Evolutionary conservation across 208 protist genomes (phyloP).

Genomic region (Trypanosomatidae sp.): DNA sequence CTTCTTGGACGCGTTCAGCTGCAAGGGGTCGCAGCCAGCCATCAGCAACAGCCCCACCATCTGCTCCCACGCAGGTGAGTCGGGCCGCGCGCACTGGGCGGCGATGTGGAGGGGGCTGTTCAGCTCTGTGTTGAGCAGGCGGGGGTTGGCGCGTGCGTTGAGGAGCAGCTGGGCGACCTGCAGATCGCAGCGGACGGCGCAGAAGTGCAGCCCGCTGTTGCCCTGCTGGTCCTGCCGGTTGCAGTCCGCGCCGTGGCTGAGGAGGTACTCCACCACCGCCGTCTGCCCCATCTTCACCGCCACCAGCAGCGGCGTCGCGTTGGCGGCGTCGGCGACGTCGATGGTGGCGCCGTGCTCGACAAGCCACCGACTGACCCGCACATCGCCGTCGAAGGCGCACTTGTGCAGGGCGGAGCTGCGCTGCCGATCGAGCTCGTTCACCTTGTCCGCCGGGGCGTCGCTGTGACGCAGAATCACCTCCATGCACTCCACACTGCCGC

Average conservation of each 20-base stretch:
- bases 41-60: constrained; percentile 70
- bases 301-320: constrained; percentile 83
- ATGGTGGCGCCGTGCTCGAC: constrained; percentile 87
- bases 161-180: constrained; percentile 79
- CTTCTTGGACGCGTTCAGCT: constrained; percentile 82
- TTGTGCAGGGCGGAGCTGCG: constrained; percentile 87
- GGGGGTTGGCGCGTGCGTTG: constrained; percentile 47
- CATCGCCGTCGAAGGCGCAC: constrained; percentile 89
- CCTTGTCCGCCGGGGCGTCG: constrained; percentile 56
- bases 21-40: constrained; percentile 64
- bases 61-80: constrained; percentile 85
- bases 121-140: constrained; percentile 71
- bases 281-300: constrained; percentile 90
- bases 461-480: constrained; percentile 78
- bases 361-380: constrained; percentile 85
- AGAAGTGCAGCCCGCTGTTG: constrained; percentile 88
- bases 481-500: constrained; percentile 91
- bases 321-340: constrained; percentile 64
- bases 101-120: constrained; percentile 86
- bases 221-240: constrained; percentile 73
- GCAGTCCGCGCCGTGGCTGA: constrained; percentile 64
- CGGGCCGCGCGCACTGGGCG: constrained; percentile 66
- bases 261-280: constrained; percentile 76
- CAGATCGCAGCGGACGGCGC: constrained; percentile 83
- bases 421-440: constrained; percentile 87